phyloP scores from a whole-genome alignment of 768 basidiomycete genomes.

The Daedaleopsis sinensis region DNA sequence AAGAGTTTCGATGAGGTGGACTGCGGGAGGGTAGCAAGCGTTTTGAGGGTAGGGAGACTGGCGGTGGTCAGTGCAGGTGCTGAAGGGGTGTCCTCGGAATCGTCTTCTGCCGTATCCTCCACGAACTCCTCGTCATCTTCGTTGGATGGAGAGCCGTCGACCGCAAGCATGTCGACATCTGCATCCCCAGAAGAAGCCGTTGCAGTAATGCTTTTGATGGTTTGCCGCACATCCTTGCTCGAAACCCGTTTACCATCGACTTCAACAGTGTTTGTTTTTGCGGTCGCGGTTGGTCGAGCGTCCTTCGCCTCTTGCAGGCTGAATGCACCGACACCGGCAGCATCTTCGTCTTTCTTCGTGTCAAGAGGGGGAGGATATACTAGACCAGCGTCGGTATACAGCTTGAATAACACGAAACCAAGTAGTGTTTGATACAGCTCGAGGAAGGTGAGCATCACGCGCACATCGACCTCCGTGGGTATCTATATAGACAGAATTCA shows the following conservation, averaged over 20 bases:
- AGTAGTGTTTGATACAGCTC: conserved; percentile 97
- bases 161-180: conserved; percentile 42
- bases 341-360: conserved; percentile 75
- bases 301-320: conserved; percentile 58
- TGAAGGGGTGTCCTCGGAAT: conserved; percentile 45
- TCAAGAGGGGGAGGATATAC: conserved; percentile 97
- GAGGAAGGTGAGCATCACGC: conserved; percentile 97
- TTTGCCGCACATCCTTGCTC: conserved; percentile 62
- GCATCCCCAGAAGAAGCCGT: conserved; percentile 27
- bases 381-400: conserved; percentile 93
- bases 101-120: conserved; percentile 55
- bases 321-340: conserved; percentile 89
- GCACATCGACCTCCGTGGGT: conserved; percentile 93
- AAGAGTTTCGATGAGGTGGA: conserved; percentile 69
- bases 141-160: conserved; percentile 30
- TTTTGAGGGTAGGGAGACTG: conserved; percentile 69
- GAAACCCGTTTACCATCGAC: conserved; percentile 49
- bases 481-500: conserved; percentile 51
- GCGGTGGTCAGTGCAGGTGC: conserved; percentile 64
- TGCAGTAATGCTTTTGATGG: conserved; percentile 56
- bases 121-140: conserved; percentile 67
- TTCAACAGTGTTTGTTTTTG: conserved; percentile 37
- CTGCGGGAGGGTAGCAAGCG: conserved; percentile 61
- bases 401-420: conserved; percentile 95
- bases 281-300: conserved; percentile 26